Conservation (phyloP, 495 filamentous ascomycete species). For the Hypoxylon cercidicola region DNA sequence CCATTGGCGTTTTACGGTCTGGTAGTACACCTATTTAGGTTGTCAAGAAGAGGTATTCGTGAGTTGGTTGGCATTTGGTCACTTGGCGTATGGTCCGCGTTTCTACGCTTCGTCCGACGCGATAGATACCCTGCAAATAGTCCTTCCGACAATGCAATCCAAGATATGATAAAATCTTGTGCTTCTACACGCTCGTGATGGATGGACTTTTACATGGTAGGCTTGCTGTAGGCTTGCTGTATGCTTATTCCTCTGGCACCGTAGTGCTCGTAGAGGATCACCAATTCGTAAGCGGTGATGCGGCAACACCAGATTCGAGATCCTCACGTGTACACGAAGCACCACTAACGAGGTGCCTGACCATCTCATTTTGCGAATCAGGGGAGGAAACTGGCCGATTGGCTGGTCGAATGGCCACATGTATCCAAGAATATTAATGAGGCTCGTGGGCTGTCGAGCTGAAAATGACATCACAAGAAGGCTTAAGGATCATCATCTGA, state of each 20-base stretch:
- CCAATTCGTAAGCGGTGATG: background rate
- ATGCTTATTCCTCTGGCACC: too few species aligned
- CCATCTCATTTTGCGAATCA: background rate
- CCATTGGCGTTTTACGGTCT: constrained; percentile 44
- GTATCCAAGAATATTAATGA: background rate
- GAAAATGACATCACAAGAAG: constrained; percentile 40
- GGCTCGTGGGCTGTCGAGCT: constrained; percentile 26
- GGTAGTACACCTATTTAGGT: constrained; percentile 17
- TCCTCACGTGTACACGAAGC: background rate
- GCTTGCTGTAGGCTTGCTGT: too few species aligned
- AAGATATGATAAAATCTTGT: constrained; percentile 2
- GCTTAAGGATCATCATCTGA: constrained; percentile 33
- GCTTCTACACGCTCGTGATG: background rate
- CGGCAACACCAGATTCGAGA: background rate
- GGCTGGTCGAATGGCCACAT: constrained; percentile 7
- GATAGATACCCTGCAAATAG: constrained; percentile 45
- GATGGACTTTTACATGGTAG: constrained; percentile 1
- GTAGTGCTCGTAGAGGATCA: background rate
- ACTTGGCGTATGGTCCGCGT: constrained; percentile 47
- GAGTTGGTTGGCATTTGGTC: constrained; percentile 42
- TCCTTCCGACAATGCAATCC: constrained; percentile 29
- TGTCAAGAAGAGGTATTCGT: constrained; percentile 27
- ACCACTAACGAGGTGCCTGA: background rate
- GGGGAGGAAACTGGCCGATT: constrained; percentile 23
- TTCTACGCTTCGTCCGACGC: constrained; percentile 38